A percentile compares a stretch with the other conserved stretches of the same genome.
These are phyloP conservation scores for Collybia nuda DNA, from an alignment of 768 basidiomycete species.

Conservation along the genomic window DNA sequence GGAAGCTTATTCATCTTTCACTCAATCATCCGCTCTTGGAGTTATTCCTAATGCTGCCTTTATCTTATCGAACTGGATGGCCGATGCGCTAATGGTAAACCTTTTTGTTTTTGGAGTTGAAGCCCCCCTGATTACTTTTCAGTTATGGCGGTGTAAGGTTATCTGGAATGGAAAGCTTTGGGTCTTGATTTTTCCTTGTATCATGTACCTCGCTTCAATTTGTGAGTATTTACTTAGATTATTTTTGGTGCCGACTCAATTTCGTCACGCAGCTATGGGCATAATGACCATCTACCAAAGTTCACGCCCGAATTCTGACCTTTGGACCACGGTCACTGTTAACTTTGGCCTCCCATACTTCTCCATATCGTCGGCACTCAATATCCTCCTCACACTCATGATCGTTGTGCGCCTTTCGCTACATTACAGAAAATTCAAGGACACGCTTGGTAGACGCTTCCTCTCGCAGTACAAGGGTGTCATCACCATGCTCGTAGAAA, in stretches of 20 bases:
- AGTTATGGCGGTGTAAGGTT: neutral
- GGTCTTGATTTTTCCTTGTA: conserved; percentile 6
- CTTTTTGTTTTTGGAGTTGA: neutral
- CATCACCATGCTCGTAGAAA: conserved; percentile 31
- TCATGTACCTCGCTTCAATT: conserved; percentile 11
- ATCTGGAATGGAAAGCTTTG: conserved; percentile 7
- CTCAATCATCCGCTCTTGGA: no score
- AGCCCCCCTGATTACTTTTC: neutral
- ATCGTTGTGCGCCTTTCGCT: conserved; percentile 23
- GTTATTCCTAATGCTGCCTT: neutral
- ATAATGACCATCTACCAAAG: conserved; percentile 12
- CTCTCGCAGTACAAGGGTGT: conserved; percentile 18
- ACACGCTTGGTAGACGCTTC: conserved; percentile 11
- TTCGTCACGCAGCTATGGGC: conserved; percentile 10
- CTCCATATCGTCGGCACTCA: conserved; percentile 20
- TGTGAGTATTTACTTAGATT: conserved; percentile 5
- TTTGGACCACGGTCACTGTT: conserved; percentile 15
- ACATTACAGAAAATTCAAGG: conserved; percentile 8
- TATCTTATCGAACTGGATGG: neutral
- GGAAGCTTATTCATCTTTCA: neutral
- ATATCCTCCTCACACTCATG: conserved; percentile 26
- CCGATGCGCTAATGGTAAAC: neutral
- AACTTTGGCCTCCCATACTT: conserved; percentile 25
- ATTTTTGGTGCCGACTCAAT: no score
- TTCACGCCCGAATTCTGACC: conserved; percentile 6